Evolutionary conservation across 345 rosid species (phyloP), one percentile per base, ranked within the genome.

Genomic region (Sonneratia caseolaris): DNA sequence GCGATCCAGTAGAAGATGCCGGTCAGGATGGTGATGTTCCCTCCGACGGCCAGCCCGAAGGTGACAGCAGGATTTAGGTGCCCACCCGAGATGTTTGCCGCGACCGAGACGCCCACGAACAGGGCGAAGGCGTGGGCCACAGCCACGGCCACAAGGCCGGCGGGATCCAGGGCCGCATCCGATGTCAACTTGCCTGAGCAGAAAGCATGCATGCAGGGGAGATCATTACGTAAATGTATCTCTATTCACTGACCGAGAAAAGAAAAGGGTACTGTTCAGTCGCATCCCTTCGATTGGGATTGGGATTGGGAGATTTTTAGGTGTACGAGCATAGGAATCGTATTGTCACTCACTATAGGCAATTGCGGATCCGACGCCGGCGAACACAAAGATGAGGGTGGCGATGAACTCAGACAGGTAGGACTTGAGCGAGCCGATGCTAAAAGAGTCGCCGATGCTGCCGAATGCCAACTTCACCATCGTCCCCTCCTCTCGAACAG

Each of bases 41-140:
- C 98, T 1, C 98, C 96, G 16, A 91, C 24, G 19, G 96, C 96
- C 79, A 93, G 75, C 21, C 97, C 97, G 0, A 91, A 82, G 42
- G 97, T 93, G 81, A 91, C 96, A 11, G 97, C 97, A 0, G 97
- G 97, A 71, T 93, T 93, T 37, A 91, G 73, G 70, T 91, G 97
- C 21, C 98, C 98, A 14, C 97, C 98, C 0, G 96, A 93, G 75
- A 88, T 91, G 83, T 93, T 91, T 66, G 94, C 96, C 0, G 92
- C 96, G 0, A 91, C 38, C n/a, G 97, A 66, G 19, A 93, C 94
- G 0, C 94, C 97, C 0, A 91, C 98, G 24, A 93, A 89, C 45
- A 91, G 75, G 0, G 94, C 96, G 12, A 89, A 85, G 0, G 90
- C 97, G 65, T 93, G 98, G 40, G 97, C 94, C 73, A 91, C 85